These are phyloP conservation scores for Aspergillus fijiensis DNA, from an alignment of 2,329 filamentous ascomycete genomes.

Conservation along the genomic window DNA sequence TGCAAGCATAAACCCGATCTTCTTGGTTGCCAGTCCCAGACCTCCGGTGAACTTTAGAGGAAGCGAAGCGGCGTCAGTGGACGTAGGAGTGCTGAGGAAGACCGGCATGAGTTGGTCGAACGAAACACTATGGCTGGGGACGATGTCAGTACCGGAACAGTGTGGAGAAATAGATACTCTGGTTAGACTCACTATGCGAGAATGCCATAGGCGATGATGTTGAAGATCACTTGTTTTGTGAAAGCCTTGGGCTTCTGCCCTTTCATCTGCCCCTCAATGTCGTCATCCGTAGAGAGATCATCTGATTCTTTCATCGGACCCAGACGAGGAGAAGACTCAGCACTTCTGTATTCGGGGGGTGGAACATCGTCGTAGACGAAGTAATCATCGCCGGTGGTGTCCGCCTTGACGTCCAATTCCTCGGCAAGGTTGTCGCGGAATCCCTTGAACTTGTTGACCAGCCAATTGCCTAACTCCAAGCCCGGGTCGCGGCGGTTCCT, in stretches of 20 bases:
- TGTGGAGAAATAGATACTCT: not conserved
- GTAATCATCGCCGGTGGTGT: constrained; percentile 37
- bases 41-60: constrained; percentile 90
- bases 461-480: constrained; percentile 70
- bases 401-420: constrained; percentile 51
- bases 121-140: constrained; percentile 83
- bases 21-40: constrained; percentile 77
- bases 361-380: constrained; percentile 63
- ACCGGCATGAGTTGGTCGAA: constrained; percentile 93
- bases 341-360: constrained; percentile 67
- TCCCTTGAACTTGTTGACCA: constrained; percentile 47
- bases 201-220: constrained; percentile 87
- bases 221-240: constrained; percentile 79
- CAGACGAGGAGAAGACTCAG: constrained; percentile 55
- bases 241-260: constrained; percentile 62
- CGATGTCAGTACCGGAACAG: constrained; percentile 30
- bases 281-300: constrained; percentile 36
- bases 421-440: constrained; percentile 30
- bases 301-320: constrained; percentile 32
- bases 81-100: constrained; percentile 72
- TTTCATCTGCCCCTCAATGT: constrained; percentile 45
- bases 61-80: constrained; percentile 55
- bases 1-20: constrained; percentile 84
- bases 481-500: constrained; percentile 75
- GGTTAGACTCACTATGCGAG: constrained; percentile 77